Evolutionary conservation across 1,284 basidiomycete genomes (phyloP).

Genomic region (Moniliophthora roreri): DNA sequence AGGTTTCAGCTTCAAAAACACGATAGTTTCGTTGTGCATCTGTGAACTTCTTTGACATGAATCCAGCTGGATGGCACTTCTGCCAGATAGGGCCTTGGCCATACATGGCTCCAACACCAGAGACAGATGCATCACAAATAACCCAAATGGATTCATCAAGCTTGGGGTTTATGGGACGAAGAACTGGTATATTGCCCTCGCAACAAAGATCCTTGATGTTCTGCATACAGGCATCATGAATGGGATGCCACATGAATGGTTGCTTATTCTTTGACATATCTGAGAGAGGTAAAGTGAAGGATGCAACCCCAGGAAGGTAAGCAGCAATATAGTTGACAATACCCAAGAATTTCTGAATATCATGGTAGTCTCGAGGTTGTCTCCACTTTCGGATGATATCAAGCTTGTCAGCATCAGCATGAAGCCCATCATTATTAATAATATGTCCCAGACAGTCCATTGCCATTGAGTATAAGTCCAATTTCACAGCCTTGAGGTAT

Average conservation of each 20-base stretch:
- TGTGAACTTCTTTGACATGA: constrained; percentile 41
- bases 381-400: constrained; percentile 28
- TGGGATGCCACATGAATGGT: constrained; percentile 13
- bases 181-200: not conserved
- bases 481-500: constrained; percentile 29
- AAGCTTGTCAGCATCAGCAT: constrained; percentile 25
- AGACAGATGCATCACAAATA: constrained; percentile 38
- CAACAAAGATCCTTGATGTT: constrained; percentile 8
- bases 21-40: constrained; percentile 35
- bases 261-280: constrained; percentile 15
- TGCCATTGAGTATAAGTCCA: constrained; percentile 28
- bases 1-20: constrained; percentile 33
- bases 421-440: constrained; percentile 26
- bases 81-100: constrained; percentile 36
- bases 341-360: constrained; percentile 41
- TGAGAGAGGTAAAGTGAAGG: constrained; percentile 23
- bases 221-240: constrained; percentile 14
- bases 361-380: constrained; percentile 29
- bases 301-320: constrained; percentile 36
- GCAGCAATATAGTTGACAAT: constrained; percentile 38
- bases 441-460: constrained; percentile 32
- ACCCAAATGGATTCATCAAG: constrained; percentile 37
- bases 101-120: constrained; percentile 36
- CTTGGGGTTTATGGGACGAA: not conserved
- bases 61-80: constrained; percentile 32